Conservation (phyloP, 2,329 filamentous ascomycete species). For the Chalara sp. region DNA sequence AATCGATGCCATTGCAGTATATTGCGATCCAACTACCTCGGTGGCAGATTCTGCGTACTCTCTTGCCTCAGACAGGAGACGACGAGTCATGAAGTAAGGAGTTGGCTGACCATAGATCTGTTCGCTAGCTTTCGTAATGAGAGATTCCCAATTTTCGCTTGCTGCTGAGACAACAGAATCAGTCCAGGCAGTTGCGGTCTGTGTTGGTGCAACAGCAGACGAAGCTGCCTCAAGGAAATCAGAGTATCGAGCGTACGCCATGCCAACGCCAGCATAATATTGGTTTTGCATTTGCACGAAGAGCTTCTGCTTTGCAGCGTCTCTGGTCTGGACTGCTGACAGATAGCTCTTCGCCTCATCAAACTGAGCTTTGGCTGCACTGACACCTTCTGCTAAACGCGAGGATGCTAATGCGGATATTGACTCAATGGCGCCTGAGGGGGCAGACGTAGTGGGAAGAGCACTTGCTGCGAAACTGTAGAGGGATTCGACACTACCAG, state of each 20-base stretch:
- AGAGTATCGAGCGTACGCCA: slow-evolving; percentile 73
- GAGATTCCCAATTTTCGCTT: slow-evolving; percentile 31
- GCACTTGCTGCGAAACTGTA: slow-evolving; percentile 57
- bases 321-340: slow-evolving; percentile 48
- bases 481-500: slow-evolving; percentile 40
- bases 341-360: slow-evolving; percentile 60
- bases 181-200: slow-evolving; percentile 42
- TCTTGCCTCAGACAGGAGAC: slow-evolving; percentile 42
- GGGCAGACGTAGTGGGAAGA: neutral
- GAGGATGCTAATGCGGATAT: slow-evolving; percentile 64
- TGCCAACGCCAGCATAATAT: slow-evolving; percentile 72
- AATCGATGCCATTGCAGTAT: slow-evolving; percentile 62
- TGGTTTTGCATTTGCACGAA: slow-evolving; percentile 55
- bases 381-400: slow-evolving; percentile 62
- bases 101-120: slow-evolving; percentile 26
- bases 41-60: slow-evolving; percentile 57
- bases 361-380: slow-evolving; percentile 65
- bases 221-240: slow-evolving; percentile 69
- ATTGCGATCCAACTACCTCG: slow-evolving; percentile 51
- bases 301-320: slow-evolving; percentile 43
- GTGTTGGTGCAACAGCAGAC: slow-evolving; percentile 57
- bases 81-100: slow-evolving; percentile 30
- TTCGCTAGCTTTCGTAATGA: slow-evolving; percentile 25
- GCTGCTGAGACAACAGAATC: slow-evolving; percentile 44
- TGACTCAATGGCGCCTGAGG: slow-evolving; percentile 30